Evolutionary conservation across 352 stramenopile species (phyloP), one percentile per base, ranked within the genome.

Genomic region (Phytophthora podocarpi): DNA sequence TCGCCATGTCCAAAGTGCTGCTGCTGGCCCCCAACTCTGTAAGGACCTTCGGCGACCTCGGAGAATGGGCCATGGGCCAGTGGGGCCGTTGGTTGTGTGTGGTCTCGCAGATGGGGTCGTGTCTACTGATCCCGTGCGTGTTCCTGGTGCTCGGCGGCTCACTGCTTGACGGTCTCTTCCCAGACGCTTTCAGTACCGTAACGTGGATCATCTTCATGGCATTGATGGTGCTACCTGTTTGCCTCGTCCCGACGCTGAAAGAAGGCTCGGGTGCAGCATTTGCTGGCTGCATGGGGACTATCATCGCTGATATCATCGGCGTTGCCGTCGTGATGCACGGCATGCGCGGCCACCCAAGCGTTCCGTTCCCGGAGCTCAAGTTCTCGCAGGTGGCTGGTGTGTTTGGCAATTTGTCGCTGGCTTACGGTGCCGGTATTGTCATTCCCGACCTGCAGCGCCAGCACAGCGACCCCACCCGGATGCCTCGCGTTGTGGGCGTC

Each of bases 391-490:
- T 85, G 18, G 55, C 59, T 11, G 72, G 68, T 0, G 59, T 60
- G 8, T 85, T 85, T 23, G 77, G 77, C 18, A 87, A 82, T 52
- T 55, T 87, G 34, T 67, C 74, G n/a, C 67, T 87, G 8, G 74
- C 76, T 13, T 86, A 86, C 43, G 72, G 63, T 12, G 76, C 76
- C 20, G 72, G 67, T 21, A 78, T 85, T 23, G 65, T 85, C 36
- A 80, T 86, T 55, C 77, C 77, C 7, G 59, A 67, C 4, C 37
- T 87, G 24, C 72, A 82, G 40, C 71, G 75, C 11, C 64, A 87
- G 15, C 74, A 87, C 59, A 76, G 54, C 15, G 59, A 87, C 31
- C 77, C 77, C 2, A 34, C 50, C 1, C 70, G 67, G 18, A 85
- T 87, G 77, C 77, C 77, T 9, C 66, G 66, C 2, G 56, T 87